Evolutionary conservation across 2,329 filamentous ascomycete genomes (phyloP).

Genomic region (Triangularia verruculosa): DNA sequence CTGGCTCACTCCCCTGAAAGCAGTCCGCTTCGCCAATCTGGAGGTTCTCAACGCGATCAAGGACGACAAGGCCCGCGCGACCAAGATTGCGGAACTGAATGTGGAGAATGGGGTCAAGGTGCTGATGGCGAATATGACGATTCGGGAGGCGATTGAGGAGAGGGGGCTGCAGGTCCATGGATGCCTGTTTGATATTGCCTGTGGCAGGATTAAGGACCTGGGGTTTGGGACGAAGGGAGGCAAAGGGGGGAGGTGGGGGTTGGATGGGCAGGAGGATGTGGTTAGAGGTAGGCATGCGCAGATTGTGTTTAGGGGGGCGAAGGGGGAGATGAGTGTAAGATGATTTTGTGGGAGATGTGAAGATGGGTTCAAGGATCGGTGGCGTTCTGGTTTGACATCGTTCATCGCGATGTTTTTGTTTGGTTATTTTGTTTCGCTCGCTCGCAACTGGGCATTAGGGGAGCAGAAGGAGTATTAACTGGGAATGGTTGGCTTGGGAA

Average conservation of each 20-base stretch:
- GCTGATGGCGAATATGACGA: constrained; percentile 64
- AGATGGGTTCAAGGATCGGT: background rate
- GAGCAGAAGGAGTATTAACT: background rate
- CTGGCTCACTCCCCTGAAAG: constrained; percentile 52
- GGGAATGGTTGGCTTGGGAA: background rate
- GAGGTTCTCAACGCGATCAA: constrained; percentile 54
- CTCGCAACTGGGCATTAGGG: background rate
- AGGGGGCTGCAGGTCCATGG: constrained; percentile 73
- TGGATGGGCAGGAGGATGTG: constrained; percentile 30
- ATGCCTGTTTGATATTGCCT: constrained; percentile 65
- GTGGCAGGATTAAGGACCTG: constrained; percentile 49
- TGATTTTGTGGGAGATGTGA: constrained; percentile 17
- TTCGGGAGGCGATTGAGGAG: constrained; percentile 68
- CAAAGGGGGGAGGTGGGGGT: constrained; percentile 17
- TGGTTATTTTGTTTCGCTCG: background rate
- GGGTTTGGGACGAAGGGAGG: constrained; percentile 40
- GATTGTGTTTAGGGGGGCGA: constrained; percentile 46
- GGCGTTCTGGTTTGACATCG: background rate
- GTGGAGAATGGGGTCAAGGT: constrained; percentile 66
- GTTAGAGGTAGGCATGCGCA: constrained; percentile 49
- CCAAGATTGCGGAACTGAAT: constrained; percentile 72
- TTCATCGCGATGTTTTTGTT: background rate
- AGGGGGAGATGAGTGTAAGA: constrained; percentile 36
- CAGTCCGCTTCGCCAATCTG: constrained; percentile 44
- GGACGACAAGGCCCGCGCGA: constrained; percentile 52